These are phyloP conservation scores for Pleurozium schreberi DNA, from an alignment of 225 moss, liverwort and hornwort species.

Conservation along the genomic window DNA sequence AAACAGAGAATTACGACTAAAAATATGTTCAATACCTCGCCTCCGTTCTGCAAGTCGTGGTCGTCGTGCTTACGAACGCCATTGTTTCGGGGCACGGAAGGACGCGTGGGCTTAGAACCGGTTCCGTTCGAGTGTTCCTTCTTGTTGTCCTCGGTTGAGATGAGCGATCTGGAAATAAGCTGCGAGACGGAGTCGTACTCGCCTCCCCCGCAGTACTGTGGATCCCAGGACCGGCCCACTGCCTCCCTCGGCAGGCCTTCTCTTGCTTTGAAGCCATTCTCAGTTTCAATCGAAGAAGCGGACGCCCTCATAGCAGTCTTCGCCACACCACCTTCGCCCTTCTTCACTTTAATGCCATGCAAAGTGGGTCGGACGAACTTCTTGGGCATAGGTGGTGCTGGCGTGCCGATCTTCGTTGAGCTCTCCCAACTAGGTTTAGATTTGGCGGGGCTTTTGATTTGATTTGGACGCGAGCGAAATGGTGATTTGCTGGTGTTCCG, in stretches of 20 bases:
- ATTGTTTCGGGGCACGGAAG: constrained; percentile 9
- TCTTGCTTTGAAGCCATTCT: not conserved
- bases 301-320: constrained; percentile 23
- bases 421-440: constrained; percentile 29
- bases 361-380: constrained; percentile 37
- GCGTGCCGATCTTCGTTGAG: constrained; percentile 39
- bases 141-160: not conserved
- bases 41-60: not conserved
- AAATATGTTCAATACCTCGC: constrained; percentile 3
- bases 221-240: constrained; percentile 26
- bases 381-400: constrained; percentile 31
- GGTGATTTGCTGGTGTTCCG: constrained; percentile 23
- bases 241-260: constrained; percentile 6
- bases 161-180: constrained; percentile 24
- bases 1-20: not conserved
- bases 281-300: constrained; percentile 6
- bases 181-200: constrained; percentile 37
- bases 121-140: not conserved
- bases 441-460: constrained; percentile 17
- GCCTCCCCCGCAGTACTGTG: constrained; percentile 21
- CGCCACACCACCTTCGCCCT: constrained; percentile 25
- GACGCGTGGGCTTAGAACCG: not conserved
- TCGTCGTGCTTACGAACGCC: constrained; percentile 1
- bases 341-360: constrained; percentile 55
- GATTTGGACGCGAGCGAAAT: constrained; percentile 1